Evolutionary conservation across 192 early-diverging fungal genomes (phyloP).

Genomic region (Umbelopsis isabellina): DNA sequence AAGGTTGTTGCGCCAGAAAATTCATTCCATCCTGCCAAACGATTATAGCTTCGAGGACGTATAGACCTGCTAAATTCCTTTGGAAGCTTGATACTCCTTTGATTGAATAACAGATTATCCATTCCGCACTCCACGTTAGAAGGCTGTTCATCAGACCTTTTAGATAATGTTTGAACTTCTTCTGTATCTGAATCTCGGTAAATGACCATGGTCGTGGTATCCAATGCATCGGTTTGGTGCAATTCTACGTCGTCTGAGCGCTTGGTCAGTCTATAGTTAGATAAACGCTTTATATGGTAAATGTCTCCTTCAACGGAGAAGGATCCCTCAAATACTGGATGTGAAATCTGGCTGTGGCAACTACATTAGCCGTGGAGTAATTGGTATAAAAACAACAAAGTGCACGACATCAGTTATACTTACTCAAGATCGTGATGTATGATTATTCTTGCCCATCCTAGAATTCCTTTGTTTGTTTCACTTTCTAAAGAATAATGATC

Average conservation of each 20-base stretch:
- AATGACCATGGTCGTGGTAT: conserved; percentile 21
- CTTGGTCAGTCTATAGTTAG: conserved; percentile 53
- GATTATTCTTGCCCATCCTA: conserved; percentile 56
- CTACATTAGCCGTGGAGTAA: not conserved
- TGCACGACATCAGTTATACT: not conserved
- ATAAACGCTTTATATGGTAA: conserved; percentile 57
- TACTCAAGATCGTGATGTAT: conserved; percentile 38
- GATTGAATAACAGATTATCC: conserved; percentile 24
- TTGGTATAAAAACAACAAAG: not conserved
- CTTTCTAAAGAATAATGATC: conserved; percentile 28
- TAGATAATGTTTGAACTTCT: not conserved
- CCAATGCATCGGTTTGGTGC: not conserved
- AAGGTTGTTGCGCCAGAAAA: conserved; percentile 5
- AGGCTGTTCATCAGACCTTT: not conserved
- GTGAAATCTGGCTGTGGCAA: not conserved
- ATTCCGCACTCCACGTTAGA: conserved; percentile 25
- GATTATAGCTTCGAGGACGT: not conserved
- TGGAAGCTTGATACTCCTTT: not conserved
- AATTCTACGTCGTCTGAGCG: conserved; percentile 48
- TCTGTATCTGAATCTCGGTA: conserved; percentile 27
- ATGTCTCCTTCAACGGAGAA: conserved; percentile 57
- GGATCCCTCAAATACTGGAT: conserved; percentile 56
- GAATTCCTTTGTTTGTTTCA: conserved; percentile 47
- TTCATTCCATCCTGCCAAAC: not conserved
- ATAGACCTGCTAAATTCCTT: not conserved